Conservation (phyloP, 441 rosid species). For the Dalechampia spathulata region DNA sequence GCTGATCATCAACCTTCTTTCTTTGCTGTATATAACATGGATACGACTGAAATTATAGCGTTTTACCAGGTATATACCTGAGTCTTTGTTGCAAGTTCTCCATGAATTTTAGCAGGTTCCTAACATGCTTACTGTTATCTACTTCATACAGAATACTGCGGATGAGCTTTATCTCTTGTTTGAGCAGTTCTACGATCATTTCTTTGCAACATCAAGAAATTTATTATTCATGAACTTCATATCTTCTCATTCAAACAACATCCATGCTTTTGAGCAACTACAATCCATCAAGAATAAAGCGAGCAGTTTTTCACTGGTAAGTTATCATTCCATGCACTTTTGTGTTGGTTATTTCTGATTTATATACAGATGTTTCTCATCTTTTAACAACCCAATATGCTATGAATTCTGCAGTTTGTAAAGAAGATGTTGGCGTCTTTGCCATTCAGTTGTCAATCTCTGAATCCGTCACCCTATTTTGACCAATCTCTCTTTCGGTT, state of each 20-base stretch:
- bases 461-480: constrained; percentile 92
- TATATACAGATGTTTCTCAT: neutral
- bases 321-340: constrained; percentile 5
- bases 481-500: constrained; percentile 92
- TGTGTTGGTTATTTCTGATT: neutral
- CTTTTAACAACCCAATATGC: constrained; percentile 10
- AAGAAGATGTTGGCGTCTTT: constrained; percentile 83
- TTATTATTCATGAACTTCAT: constrained; percentile 67
- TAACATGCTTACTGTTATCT: constrained; percentile 4
- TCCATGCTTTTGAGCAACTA: constrained; percentile 74
- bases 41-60: constrained; percentile 89
- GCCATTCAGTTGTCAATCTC: constrained; percentile 85
- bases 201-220: constrained; percentile 57
- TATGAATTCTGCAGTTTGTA: constrained; percentile 57
- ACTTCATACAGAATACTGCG: constrained; percentile 64
- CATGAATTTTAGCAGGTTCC: constrained; percentile 2
- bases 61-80: constrained; percentile 66
- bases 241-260: constrained; percentile 79
- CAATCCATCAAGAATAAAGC: constrained; percentile 60
- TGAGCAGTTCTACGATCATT: constrained; percentile 80
- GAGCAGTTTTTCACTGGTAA: constrained; percentile 55
- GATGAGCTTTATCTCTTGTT: constrained; percentile 77
- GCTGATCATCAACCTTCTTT: constrained; percentile 73
- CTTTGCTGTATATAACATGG: constrained; percentile 96
- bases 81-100: neutral